Evolutionary conservation across 2,329 filamentous ascomycete species (phyloP), one percentile per base, ranked within the genome.

Genomic region (Colletotrichum lini): DNA sequence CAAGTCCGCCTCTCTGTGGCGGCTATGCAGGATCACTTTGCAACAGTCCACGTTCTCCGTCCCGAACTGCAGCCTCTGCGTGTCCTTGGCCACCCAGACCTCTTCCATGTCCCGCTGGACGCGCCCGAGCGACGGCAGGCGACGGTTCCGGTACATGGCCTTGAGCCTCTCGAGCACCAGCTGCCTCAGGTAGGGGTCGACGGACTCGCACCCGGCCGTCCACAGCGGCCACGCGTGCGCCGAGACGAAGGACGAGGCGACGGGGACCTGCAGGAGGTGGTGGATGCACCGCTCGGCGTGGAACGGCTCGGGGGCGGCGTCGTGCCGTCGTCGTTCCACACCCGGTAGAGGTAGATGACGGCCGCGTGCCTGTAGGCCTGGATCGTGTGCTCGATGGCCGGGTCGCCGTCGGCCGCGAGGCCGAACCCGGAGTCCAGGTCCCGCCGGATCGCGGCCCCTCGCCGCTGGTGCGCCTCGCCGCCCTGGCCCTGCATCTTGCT

Each of bases 141-240:
- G 77, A 6, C 79, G 76, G 7, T 59, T 63, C 38, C 75, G 73
- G 57, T 77, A 80, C 79, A 80, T 80, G 2, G 71, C 72, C 26
- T 72, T 70, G 23, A 79, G 61, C 6, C 79, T 70, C 10, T 74
- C 72, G 10, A 75, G 71, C 8, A 78, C 79, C 12, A 75, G 72
- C 44, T 73, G 73, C 3, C 79, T 74, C 26, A 75, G 52, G 2
- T 68, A 53, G 0, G 30, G 47, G 30, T 78, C 76, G 54, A 79
- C 75, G 0, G 78, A 77, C 60, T 80, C 79, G 64, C 79, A 79
- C 3, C 76, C 79, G 0, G 78, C 78, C 2, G 78, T 80, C 77
- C 76, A 80, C 1, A 80, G 66, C 5, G 79, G 78, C 78, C 78
- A 80, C 16, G 76, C 75, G 30, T 80, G 79, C 1, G 74, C 74